Evolutionary conservation across 441 rosid species (phyloP).

Genomic region (Arabidopsis hybrid): DNA sequence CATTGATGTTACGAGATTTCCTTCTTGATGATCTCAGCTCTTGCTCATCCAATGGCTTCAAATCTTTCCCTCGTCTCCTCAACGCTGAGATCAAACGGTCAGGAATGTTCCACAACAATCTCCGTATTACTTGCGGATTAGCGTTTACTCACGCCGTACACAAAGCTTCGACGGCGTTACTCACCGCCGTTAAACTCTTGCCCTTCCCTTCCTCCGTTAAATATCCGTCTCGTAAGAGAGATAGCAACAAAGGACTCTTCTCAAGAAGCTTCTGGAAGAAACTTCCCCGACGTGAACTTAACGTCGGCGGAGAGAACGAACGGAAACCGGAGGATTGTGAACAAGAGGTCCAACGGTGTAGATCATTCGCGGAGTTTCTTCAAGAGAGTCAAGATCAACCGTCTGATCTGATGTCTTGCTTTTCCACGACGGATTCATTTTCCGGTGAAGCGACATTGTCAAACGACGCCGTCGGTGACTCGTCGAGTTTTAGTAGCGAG

Average conservation of each 20-base stretch:
- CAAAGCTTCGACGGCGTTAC: conserved; percentile 64
- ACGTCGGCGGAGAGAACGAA: conserved; percentile 12
- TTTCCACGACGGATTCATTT: background rate
- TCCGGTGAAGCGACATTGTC: conserved; percentile 16
- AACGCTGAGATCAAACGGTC: conserved; percentile 55
- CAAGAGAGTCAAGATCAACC: conserved; percentile 48
- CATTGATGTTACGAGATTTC: conserved; percentile 65
- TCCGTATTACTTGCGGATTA: conserved; percentile 37
- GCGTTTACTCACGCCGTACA: conserved; percentile 53
- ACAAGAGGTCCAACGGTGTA: conserved; percentile 46
- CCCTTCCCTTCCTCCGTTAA: conserved; percentile 51
- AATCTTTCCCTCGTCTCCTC: conserved; percentile 72
- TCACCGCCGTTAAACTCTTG: conserved; percentile 62
- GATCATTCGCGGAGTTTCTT: conserved; percentile 49
- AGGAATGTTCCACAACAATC: conserved; percentile 20
- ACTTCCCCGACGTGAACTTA: conserved; percentile 4
- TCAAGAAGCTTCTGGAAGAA: conserved; percentile 48
- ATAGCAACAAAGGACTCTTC: conserved; percentile 31
- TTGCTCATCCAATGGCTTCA: conserved; percentile 84
- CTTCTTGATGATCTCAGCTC: conserved; percentile 75
- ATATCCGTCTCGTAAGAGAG: conserved; percentile 21
- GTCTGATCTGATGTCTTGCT: conserved; percentile 35
- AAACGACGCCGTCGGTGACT: conserved; percentile 13
- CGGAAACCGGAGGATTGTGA: background rate
- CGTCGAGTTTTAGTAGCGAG: conserved; percentile 44